Conservation (phyloP, 164 flowering plant species). For the Liquidambar formosana region DNA sequence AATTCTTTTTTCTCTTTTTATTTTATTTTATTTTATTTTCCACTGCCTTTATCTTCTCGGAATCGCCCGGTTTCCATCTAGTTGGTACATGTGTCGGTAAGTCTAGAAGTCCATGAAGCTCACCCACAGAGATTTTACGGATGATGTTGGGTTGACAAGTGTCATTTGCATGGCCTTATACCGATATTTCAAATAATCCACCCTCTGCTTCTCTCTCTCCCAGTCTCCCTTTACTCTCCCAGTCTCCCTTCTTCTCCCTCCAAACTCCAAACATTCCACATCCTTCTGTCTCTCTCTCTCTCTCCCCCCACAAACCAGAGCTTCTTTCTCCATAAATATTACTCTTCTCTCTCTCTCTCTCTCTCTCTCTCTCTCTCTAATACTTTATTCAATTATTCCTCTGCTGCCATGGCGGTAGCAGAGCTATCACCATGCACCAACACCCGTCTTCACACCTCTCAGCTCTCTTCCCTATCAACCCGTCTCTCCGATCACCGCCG, state of each 20-base stretch:
- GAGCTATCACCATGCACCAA: conserved; percentile 44
- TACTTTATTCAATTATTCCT: background rate
- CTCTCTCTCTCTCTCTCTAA: background rate
- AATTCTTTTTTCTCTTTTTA: too few relatives aligned
- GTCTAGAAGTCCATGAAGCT: background rate
- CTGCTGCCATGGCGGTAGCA: conserved; percentile 57
- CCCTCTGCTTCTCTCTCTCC: background rate
- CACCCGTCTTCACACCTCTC: conserved; percentile 36
- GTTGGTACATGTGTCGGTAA: too few relatives aligned
- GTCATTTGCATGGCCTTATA: conserved; percentile 42
- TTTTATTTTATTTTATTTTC: too few relatives aligned
- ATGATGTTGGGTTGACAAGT: conserved; percentile 37
- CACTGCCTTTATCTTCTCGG: too few relatives aligned
- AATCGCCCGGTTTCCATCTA: too few relatives aligned
- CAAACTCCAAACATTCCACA: too few relatives aligned
- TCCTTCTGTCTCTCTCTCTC: conserved; percentile 7
- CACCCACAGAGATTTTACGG: conserved; percentile 13
- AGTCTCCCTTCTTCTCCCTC: background rate
- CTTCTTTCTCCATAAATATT: background rate
- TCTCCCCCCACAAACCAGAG: background rate
- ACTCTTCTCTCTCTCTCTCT: background rate
- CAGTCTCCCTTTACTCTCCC: background rate
- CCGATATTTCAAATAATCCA: conserved; percentile 15
- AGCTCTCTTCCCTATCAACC: conserved; percentile 39
- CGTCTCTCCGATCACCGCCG: conserved; percentile 30